These are phyloP conservation scores for Pilobolus umbonatus DNA, from an alignment of 192 early-diverging fungal species.

Conservation along the genomic window DNA sequence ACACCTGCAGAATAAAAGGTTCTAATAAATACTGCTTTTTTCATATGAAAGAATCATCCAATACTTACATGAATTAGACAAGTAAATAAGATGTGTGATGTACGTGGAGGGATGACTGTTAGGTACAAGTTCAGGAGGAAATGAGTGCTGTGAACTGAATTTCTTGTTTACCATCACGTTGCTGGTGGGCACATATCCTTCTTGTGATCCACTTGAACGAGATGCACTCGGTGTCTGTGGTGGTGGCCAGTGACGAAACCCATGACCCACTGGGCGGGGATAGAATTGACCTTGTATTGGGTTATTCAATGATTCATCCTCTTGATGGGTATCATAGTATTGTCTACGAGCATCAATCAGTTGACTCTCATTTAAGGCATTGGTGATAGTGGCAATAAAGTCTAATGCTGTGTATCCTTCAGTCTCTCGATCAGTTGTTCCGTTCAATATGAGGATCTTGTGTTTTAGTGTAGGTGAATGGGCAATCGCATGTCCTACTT, in stretches of 20 bases:
- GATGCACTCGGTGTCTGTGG: not conserved
- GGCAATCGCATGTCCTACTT: slow-evolving; percentile 57
- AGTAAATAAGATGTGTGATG: slow-evolving; percentile 49
- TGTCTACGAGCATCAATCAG: slow-evolving; percentile 31
- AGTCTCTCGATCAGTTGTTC: slow-evolving; percentile 64
- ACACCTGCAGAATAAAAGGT: not conserved
- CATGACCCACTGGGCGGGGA: slow-evolving; percentile 28
- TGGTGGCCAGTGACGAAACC: slow-evolving; percentile 30
- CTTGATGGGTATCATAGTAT: slow-evolving; percentile 20
- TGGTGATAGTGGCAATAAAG: slow-evolving; percentile 62
- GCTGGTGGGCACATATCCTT: slow-evolving; percentile 8
- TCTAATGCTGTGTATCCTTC: slow-evolving; percentile 65
- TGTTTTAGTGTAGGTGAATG: slow-evolving; percentile 43
- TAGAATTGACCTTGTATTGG: not conserved
- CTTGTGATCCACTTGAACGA: not conserved
- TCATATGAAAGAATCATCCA: too few relatives aligned
- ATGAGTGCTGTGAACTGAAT: not conserved
- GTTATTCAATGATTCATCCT: not conserved
- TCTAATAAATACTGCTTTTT: not conserved
- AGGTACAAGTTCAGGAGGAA: slow-evolving; percentile 23
- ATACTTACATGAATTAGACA: slow-evolving; percentile 44
- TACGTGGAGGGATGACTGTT: slow-evolving; percentile 28
- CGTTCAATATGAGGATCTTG: slow-evolving; percentile 70
- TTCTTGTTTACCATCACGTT: not conserved
- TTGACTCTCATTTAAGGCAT: slow-evolving; percentile 54